Base-by-base conservation (phyloP, 202 grass and related monocot genomes). In the Setaria viridis region DNA sequence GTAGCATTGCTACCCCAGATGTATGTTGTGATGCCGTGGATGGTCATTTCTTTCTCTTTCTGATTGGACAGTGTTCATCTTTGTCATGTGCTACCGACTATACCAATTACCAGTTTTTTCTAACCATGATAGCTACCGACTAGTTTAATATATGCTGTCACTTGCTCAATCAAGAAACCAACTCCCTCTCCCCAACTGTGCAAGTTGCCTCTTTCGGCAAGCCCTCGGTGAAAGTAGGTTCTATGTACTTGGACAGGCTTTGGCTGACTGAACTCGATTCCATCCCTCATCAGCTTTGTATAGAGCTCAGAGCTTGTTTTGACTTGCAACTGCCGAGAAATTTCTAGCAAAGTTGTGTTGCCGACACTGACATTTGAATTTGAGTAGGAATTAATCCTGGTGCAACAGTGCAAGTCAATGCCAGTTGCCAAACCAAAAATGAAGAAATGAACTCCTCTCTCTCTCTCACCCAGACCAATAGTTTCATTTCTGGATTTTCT, bases 131-230 rank as follows among this genome's bases (percentile, higher is more conserved):
- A 69, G 53, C 54, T 42, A 82, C 79, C 13, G 6, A 43, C 10
- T 69, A 42, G 78, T 75, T 82, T 60, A 77, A 21, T 51, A 21
- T 51, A 77, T 6, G 5, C 62, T 77, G 51, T 81, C 63, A 9
- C 65, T 37, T 49, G 35, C 62, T 29, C 47, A 60, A 82, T 62
- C 1, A 59, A 81, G 78, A 82, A 75, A 67, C 11, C 70, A 81
- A 46, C 59, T 46, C 5, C 50, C 16, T 58, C 17, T 2, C 65
- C 1, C 7, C 65, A 48, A 70, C 3, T 42, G 10, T 34, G 4
- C 86, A 87, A 87, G 62, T 77, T 82, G 79, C 86, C 53, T 51
- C 37, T 77, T 82, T 75, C 11, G 79, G 79, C 49, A 69, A 76
- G 20, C 80, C 76, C 9, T 13, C 25, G 25, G 71, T 68, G 62